Evolutionary conservation across 345 rosid genomes (phyloP), one percentile per base, ranked within the genome.

Genomic region (Eucalyptus fibrosa): DNA sequence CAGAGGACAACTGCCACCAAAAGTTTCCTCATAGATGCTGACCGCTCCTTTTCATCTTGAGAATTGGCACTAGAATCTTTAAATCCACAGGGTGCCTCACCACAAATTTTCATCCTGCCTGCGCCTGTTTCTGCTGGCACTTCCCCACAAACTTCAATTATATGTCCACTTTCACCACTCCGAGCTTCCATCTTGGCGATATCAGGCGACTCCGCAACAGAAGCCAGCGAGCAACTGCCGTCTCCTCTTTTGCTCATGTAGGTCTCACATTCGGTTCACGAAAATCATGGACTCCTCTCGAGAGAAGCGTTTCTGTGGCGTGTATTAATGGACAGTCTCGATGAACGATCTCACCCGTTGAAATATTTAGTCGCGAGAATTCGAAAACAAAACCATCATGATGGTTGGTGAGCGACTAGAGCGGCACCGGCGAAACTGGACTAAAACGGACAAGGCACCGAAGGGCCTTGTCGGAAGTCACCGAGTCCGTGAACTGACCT

Each of bases 61-160:
- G 96, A 93, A 80, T 86, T 93, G 72, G 91, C 86, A 28, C 89
- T 91, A 47, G 95, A 89, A 90, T 93, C 95, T 34, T 96, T 91
- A 89, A 95, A 94, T 34, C 95, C 96, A 92, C 97, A 93, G 10
- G 93, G 90, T 55, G 94, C 94, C 89, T 89, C 96, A 19, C 91
- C 94, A 86, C 96, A 96, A 47, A 91, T 59, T 89, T 91, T 94
- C 40, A 90, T 90, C 82, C 93, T 94, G 15, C 89, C 92, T 21
- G 50, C 32, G 55, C 87, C 90, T 18, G 65, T 88, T 47, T 90
- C 92, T 49, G 91, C 34, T 9, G 92, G 90, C 82, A 94, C 51
- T 89, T 94, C 95, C 50, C 94, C 92, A 56, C 87, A 53, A n/a
- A 93, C 89, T 69, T 95, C 95, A 86, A 95, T 93, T 67, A 92